A percentile compares a stretch with the other conserved stretches of the same genome.
Evolutionary conservation across 2,329 filamentous ascomycete genomes (phyloP).

Genomic region (Botrytis hyacinthi): DNA sequence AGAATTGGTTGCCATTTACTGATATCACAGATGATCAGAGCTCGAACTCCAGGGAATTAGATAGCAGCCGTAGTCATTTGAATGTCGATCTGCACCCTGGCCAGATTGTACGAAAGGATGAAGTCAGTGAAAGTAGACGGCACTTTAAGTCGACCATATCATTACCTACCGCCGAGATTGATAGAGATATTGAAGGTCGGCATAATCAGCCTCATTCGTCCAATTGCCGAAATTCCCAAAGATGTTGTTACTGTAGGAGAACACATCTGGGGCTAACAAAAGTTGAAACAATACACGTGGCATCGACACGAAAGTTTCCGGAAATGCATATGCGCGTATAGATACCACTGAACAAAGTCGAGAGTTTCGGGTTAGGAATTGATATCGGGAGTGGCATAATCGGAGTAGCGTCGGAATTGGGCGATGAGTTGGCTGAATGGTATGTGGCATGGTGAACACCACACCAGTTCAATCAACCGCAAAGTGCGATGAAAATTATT

Average conservation of each 20-base stretch:
- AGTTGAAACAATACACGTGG: constrained; percentile 16
- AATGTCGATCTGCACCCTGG: neutral
- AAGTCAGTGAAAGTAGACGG: neutral
- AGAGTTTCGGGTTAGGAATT: constrained; percentile 1
- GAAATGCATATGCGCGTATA: neutral
- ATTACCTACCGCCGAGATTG: neutral
- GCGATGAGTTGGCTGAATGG: constrained; percentile 14
- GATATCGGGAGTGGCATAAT: neutral
- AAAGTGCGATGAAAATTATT: neutral
- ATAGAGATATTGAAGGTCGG: neutral
- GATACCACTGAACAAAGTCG: neutral
- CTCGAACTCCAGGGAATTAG: neutral
- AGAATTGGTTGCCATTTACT: neutral
- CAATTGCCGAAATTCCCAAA: neutral
- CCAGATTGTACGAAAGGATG: neutral
- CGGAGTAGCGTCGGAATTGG: constrained; percentile 7
- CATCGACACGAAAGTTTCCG: constrained; percentile 6
- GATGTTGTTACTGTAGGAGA: neutral
- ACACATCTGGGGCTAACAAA: neutral
- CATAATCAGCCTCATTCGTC: neutral
- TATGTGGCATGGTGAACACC: constrained; percentile 17
- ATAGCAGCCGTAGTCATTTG: neutral
- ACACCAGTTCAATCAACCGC: constrained; percentile 13
- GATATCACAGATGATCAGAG: neutral
- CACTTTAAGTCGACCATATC: neutral